Evolutionary conservation across 768 basidiomycete species (phyloP).

Genomic region (Pisolithus albus): DNA sequence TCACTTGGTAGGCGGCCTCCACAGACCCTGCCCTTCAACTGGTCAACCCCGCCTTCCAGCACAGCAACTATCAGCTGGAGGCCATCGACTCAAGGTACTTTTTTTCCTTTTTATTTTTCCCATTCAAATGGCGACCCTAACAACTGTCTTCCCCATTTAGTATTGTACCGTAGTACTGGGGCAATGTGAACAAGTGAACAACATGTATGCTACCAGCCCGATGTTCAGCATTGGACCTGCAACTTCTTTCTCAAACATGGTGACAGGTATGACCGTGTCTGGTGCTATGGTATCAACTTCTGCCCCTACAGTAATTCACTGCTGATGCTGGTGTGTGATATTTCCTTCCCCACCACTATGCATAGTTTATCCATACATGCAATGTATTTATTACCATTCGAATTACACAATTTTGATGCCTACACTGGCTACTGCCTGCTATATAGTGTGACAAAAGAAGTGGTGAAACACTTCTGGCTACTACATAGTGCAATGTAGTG

Average conservation of each 20-base stretch:
- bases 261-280: conserved; percentile 7
- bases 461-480: too few relatives aligned
- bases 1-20: conserved; percentile 40
- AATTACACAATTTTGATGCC: too few relatives aligned
- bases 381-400: too few relatives aligned
- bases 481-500: too few relatives aligned
- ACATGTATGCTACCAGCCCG: conserved; percentile 34
- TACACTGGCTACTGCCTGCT: too few relatives aligned
- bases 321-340: too few relatives aligned
- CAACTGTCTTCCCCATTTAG: neutral
- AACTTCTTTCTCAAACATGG: conserved; percentile 2
- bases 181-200: conserved; percentile 38
- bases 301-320: too few relatives aligned
- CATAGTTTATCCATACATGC: too few relatives aligned
- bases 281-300: too few relatives aligned
- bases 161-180: conserved; percentile 7
- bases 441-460: too few relatives aligned
- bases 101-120: neutral
- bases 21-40: conserved; percentile 44
- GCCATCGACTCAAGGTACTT: conserved; percentile 38
- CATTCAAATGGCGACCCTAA: neutral
- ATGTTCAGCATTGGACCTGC: conserved; percentile 36
- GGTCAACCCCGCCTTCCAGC: conserved; percentile 44
- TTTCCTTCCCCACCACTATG: too few relatives aligned
- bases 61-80: conserved; percentile 41